Base-by-base conservation (phyloP, 176 grass and related monocot genomes). In the Puya raimondii region DNA sequence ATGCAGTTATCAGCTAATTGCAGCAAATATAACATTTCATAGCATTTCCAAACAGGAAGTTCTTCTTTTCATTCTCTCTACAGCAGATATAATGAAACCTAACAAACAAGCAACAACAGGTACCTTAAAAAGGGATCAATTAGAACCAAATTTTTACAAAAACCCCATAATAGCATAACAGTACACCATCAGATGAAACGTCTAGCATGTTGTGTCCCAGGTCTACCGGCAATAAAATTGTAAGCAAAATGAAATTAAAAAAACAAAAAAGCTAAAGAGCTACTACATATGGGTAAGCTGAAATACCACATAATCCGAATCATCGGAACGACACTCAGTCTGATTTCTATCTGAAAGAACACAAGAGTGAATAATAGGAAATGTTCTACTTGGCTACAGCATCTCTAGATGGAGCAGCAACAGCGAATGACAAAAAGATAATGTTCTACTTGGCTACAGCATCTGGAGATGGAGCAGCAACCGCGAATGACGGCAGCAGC, bases 401-500 rank as follows among this genome's bases (percentile, higher is more conserved):
- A 61, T 9, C 56, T 61, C 9, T 12, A 74, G 58, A 71, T 8
- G 74, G 70, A 74, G 73, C 13, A 10, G 82, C 49, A 47, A 63
- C 27, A 4, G 3, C 56, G 15, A 9, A 18, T 59, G 56, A 17
- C 15, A 7, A 59, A 15, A 18, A 16, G 56, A 15, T 58, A 17
- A n/a, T 10, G 2, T 5, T 59, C 10, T 59, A 59, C 13, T 8
- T 59, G 4, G n/a, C 56, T 59, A 59, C n/a, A 59, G n/a, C 56
- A 59, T 9, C 56, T 59, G 17, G 21, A 77, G 57, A 67, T 8
- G 73, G 70, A 74, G 72, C 13, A 12, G 82, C 49, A 48, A 63
- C 27, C 16, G 65, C 6, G 6, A 91, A 91, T 1, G 73, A 78
- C 8, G 80, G 58, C 13, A 85, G 79, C 51, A 96, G 83, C 92